A percentile compares a stretch with the other conserved stretches of the same genome.
phyloP scores from a whole-genome alignment of 2,329 filamentous ascomycete genomes.

The Hymenoscyphus occultus region DNA sequence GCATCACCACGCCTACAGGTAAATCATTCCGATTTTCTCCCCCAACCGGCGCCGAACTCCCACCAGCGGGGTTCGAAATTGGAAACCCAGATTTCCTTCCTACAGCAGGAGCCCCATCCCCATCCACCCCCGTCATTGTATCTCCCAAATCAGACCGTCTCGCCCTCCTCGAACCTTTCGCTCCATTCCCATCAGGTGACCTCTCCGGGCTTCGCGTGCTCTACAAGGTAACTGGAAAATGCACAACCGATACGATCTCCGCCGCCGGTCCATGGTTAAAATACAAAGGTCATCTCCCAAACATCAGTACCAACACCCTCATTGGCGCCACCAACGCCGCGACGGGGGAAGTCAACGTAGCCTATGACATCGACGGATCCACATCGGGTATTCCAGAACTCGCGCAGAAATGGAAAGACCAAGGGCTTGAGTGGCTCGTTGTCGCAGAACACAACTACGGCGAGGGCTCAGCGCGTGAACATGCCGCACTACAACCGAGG shows the following conservation, averaged over 20 bases:
- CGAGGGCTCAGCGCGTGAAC: constrained; percentile 84
- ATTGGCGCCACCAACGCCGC: constrained; percentile 92
- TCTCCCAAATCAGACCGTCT: constrained; percentile 86
- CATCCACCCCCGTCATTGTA: constrained; percentile 70
- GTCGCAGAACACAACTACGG: constrained; percentile 98
- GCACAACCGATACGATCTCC: constrained; percentile 98
- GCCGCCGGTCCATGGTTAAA: constrained; percentile 97
- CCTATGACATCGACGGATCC: constrained; percentile 79
- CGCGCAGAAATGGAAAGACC: constrained; percentile 75
- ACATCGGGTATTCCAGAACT: constrained; percentile 81
- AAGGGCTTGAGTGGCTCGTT: constrained; percentile 80
- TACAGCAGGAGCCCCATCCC: constrained; percentile 67
- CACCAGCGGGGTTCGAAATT: constrained; percentile 65
- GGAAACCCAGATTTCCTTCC: constrained; percentile 75
- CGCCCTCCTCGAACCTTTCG: constrained; percentile 86
- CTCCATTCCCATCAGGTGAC: constrained; percentile 74
- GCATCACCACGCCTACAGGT: constrained; percentile 75
- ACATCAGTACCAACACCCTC: constrained; percentile 95
- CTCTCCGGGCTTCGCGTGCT: constrained; percentile 78
- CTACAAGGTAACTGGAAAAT: constrained; percentile 96
- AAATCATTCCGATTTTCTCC: constrained; percentile 81
- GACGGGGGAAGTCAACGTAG: constrained; percentile 87
- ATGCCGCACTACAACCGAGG: constrained; percentile 86
- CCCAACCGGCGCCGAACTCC: constrained; percentile 67
- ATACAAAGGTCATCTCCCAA: constrained; percentile 98